Percentiles rank a stretch among this genome's conserved stretches.
Conservation (phyloP, 108 stramenopile species). For the Fragilaria crotonensis region DNA sequence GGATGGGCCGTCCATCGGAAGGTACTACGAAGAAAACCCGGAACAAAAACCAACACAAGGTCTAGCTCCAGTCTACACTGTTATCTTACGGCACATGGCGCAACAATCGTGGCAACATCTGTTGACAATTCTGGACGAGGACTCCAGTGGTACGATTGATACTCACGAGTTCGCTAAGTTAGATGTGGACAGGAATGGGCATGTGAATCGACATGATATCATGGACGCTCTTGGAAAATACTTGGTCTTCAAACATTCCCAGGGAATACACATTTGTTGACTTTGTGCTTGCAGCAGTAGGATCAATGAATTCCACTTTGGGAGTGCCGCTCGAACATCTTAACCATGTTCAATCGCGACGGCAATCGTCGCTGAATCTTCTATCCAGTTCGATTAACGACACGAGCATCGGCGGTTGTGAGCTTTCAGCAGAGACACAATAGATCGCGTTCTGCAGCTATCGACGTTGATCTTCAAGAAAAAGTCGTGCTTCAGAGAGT, state of each 20-base stretch:
- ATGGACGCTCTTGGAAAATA: no score
- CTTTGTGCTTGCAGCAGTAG: not conserved
- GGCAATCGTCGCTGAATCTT: no score
- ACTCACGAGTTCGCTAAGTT: not conserved
- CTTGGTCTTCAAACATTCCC: not conserved
- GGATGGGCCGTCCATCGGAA: conserved; percentile 8
- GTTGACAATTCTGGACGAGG: not conserved
- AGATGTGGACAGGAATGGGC: conserved; percentile 1
- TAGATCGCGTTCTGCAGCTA: no score
- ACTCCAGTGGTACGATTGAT: not conserved
- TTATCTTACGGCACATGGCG: not conserved
- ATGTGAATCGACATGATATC: conserved; percentile 3
- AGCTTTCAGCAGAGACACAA: no score
- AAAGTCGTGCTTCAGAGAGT: no score
- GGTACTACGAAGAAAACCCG: conserved; percentile 2
- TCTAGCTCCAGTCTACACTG: not conserved
- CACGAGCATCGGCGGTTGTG: no score
- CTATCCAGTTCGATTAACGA: no score
- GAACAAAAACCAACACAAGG: not conserved
- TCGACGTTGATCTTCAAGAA: no score
- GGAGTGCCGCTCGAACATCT: no score
- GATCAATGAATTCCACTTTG: no score
- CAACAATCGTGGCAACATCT: not conserved
- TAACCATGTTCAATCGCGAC: no score
- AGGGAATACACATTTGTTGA: not conserved